A percentile compares a stretch with the other conserved stretches of the same genome.
Conservation (phyloP, 257 asterid species). For the Solanum arcanum region DNA sequence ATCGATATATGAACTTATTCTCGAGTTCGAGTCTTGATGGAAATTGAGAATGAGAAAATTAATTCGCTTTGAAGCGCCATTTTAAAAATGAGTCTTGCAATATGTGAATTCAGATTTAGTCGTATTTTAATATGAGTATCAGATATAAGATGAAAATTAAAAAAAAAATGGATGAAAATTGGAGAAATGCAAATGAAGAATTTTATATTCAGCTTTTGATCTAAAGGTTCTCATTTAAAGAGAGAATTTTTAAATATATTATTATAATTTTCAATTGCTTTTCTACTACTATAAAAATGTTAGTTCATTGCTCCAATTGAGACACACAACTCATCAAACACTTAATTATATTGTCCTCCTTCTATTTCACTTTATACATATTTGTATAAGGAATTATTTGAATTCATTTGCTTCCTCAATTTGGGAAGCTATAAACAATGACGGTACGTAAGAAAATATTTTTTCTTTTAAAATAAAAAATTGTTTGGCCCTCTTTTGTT, state of each 20-base stretch:
- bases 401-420: background rate
- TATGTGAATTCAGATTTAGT: background rate
- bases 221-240: background rate
- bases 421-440: background rate
- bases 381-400: background rate
- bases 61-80: accelerated
- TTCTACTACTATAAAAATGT: background rate
- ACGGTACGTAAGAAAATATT: background rate
- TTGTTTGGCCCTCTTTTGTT: background rate
- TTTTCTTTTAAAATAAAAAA: too few relatives aligned
- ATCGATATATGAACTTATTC: background rate
- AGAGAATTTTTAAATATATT: background rate
- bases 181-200: background rate
- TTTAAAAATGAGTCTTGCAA: background rate
- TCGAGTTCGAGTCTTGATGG: background rate
- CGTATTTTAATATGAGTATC: background rate
- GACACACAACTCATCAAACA: background rate
- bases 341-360: background rate
- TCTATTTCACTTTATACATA: background rate
- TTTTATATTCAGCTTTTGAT: background rate
- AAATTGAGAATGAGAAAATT: background rate
- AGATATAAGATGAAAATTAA: accelerated
- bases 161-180: background rate
- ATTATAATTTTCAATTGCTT: background rate
- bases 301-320: background rate